phyloP scores from a whole-genome alignment of 2,329 filamentous ascomycete species.

The Fusarium temperatum region DNA sequence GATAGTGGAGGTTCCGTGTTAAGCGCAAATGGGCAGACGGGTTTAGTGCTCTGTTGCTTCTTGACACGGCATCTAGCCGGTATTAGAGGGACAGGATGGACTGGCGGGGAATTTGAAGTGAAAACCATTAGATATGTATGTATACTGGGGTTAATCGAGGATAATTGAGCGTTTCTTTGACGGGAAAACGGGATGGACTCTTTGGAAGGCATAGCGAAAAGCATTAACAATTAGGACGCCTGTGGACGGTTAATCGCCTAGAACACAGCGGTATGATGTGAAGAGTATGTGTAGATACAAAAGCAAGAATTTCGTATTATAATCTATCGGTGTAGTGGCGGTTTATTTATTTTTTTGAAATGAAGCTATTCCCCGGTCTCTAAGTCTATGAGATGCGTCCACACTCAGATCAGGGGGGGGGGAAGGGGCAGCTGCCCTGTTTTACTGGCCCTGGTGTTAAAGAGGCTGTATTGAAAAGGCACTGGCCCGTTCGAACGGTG shows the following conservation, averaged over 20 bases:
- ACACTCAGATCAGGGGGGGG: not conserved
- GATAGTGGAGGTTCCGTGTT: not conserved
- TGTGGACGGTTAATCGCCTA: conserved; percentile 4
- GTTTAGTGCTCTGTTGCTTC: not conserved
- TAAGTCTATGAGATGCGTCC: too few relatives aligned
- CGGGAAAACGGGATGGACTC: conserved; percentile 20
- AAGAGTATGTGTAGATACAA: conserved; percentile 34
- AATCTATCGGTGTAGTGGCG: not conserved
- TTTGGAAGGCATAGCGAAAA: conserved; percentile 26
- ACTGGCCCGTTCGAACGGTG: not conserved
- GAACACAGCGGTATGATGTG: conserved; percentile 1
- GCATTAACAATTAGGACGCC: conserved; percentile 9
- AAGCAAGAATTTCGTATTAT: conserved; percentile 1
- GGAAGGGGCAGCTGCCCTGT: not conserved
- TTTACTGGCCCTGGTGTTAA: not conserved
- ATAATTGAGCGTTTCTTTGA: conserved; percentile 35
- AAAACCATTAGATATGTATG: conserved; percentile 19
- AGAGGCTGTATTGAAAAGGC: not conserved
- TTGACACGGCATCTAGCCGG: conserved; percentile 6
- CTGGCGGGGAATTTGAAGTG: conserved; percentile 17
- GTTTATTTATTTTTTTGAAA: not conserved
- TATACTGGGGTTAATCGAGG: conserved; percentile 36
- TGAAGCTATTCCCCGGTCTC: not conserved
- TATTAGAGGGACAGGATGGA: conserved; percentile 7
- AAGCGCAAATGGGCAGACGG: not conserved